Conservation (phyloP, 2,329 filamentous ascomycete species). For the Hypoxylon sp. region DNA sequence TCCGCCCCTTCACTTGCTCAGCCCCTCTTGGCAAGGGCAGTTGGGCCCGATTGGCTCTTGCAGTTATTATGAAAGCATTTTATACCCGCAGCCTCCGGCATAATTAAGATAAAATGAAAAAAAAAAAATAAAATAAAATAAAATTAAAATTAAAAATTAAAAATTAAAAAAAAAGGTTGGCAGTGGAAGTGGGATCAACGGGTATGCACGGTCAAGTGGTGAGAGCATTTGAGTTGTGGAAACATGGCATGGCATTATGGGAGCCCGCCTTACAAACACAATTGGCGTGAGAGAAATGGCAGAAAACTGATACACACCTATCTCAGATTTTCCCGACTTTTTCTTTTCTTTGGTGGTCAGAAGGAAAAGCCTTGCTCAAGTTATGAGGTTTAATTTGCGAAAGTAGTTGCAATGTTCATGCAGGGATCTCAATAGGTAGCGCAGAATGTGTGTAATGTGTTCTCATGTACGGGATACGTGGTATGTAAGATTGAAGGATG, state of each 20-base stretch:
- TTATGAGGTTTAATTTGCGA: conserved; percentile 14
- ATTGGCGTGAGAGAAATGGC: conserved; percentile 21
- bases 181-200: not conserved
- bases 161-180: not conserved
- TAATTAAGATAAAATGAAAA: not conserved
- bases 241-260: conserved; percentile 13
- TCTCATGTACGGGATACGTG: not conserved
- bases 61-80: not conserved
- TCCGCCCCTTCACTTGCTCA: not conserved
- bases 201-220: not conserved
- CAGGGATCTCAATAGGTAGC: conserved; percentile 31
- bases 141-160: too few species aligned
- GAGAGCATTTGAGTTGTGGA: not conserved
- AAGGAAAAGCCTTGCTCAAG: conserved; percentile 5
- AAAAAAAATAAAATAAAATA: conserved; percentile 1
- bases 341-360: conserved; percentile 13
- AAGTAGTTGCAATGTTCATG: conserved; percentile 19
- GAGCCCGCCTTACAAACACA: conserved; percentile 14
- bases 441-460: not conserved
- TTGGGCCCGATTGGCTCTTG: not conserved
- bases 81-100: not conserved
- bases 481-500: not conserved
- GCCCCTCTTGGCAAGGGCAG: conserved; percentile 6
- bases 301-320: conserved; percentile 30
- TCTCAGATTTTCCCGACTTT: not conserved